Evolutionary conservation across 2,329 filamentous ascomycete genomes (phyloP).

Genomic region (Botrytis hyacinthi): DNA sequence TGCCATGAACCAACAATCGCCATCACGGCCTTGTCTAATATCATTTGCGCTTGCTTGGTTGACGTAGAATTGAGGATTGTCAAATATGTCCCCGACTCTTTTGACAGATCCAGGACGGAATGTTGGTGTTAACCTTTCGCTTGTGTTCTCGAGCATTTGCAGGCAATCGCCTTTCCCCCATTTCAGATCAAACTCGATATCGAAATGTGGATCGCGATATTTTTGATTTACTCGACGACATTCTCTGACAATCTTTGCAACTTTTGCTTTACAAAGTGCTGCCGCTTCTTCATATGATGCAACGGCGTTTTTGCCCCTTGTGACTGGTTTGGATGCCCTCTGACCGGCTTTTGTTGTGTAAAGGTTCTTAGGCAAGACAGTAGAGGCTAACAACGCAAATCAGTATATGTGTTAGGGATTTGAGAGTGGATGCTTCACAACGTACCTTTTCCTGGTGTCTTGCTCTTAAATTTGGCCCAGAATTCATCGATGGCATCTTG

Average conservation of each 20-base stretch:
- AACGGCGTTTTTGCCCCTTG: slow-evolving; percentile 55
- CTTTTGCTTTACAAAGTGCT: slow-evolving; percentile 65
- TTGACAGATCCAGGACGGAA: slow-evolving; percentile 46
- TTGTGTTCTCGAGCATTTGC: slow-evolving; percentile 43
- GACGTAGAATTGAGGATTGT: slow-evolving; percentile 72
- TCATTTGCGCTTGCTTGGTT: slow-evolving; percentile 71
- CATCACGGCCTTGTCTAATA: slow-evolving; percentile 73
- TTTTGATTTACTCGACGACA: slow-evolving; percentile 79
- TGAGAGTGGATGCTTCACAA: neutral
- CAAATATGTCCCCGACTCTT: slow-evolving; percentile 70
- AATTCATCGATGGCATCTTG: slow-evolving; percentile 70
- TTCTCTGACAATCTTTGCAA: slow-evolving; percentile 58
- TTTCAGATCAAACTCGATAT: slow-evolving; percentile 76
- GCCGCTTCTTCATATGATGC: slow-evolving; percentile 72
- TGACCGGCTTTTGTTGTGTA: slow-evolving; percentile 61
- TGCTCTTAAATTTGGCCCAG: slow-evolving; percentile 69
- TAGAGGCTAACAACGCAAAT: slow-evolving; percentile 50
- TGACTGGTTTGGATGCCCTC: slow-evolving; percentile 52
- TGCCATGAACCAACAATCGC: slow-evolving; percentile 85
- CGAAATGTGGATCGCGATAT: slow-evolving; percentile 83
- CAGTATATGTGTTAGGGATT: neutral
- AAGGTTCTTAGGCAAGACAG: slow-evolving; percentile 66
- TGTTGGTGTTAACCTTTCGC: neutral
- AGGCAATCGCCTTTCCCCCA: slow-evolving; percentile 50
- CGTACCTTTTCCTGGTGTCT: slow-evolving; percentile 65